Percentiles rank a stretch among this genome's conserved stretches.
phyloP scores from a whole-genome alignment of 2,329 filamentous ascomycete genomes.

The Penicillium janthinellum region DNA sequence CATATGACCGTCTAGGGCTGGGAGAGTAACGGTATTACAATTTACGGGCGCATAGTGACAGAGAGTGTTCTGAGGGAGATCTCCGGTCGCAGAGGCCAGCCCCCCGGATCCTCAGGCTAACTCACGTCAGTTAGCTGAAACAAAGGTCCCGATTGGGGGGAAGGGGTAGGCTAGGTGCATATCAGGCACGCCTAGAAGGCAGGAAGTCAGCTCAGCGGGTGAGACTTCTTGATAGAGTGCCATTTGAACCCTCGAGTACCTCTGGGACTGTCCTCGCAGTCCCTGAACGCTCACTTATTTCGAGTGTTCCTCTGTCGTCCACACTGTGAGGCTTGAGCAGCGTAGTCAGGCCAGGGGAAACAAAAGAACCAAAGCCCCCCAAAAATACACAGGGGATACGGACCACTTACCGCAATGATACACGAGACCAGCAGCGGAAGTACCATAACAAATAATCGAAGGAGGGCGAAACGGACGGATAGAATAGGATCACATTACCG shows the following conservation, averaged over 20 bases:
- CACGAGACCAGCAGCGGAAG: neutral
- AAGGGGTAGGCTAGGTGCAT: neutral
- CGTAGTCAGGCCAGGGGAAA: neutral
- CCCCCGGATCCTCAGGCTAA: neutral
- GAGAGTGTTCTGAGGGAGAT: neutral
- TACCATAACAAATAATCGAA: slow-evolving; percentile 1
- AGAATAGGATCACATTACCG: neutral
- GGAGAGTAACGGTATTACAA: slow-evolving; percentile 16
- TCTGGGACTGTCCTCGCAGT: neutral
- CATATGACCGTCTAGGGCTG: slow-evolving; percentile 24
- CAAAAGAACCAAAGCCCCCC: neutral
- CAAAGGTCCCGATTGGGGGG: neutral
- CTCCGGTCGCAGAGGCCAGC: neutral
- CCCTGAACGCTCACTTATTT: neutral
- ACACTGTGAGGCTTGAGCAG: too few species aligned
- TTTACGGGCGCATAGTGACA: neutral
- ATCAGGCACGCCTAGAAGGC: neutral
- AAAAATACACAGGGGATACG: neutral
- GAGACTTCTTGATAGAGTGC: neutral
- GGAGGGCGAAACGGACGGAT: neutral
- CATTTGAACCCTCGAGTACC: neutral
- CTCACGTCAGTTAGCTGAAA: neutral
- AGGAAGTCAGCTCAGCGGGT: neutral
- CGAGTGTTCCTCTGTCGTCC: neutral
- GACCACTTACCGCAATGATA: neutral